Percentiles rank a stretch among this genome's conserved stretches.
Conservation (phyloP, 352 stramenopile genomes). For the Globisporangium megalacanthum region DNA sequence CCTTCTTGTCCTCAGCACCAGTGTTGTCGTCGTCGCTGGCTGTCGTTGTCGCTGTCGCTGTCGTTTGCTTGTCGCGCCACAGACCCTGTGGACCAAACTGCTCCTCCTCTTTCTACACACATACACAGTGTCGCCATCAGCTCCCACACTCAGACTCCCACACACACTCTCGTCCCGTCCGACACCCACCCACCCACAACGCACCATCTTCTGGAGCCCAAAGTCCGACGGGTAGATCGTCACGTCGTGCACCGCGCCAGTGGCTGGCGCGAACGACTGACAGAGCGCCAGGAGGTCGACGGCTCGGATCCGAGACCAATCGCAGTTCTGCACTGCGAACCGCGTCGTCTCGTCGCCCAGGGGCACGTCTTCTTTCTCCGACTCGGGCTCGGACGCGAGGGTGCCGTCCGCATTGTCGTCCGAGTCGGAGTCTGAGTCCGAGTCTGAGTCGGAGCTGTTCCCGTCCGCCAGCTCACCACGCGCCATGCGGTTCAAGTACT, state of each 20-base stretch:
- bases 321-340: conserved; percentile 94
- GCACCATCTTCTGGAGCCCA: conserved; percentile 91
- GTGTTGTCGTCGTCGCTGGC: too few relatives aligned
- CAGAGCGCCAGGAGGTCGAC: conserved; percentile 95
- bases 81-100: conserved; percentile 62
- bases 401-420: conserved; percentile 29
- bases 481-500: conserved; percentile 84
- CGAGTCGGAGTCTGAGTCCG: conserved; percentile 23
- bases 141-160: not conserved
- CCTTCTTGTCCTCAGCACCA: conserved; percentile 2
- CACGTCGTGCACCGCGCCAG: conserved; percentile 87
- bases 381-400: conserved; percentile 27
- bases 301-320: conserved; percentile 95
- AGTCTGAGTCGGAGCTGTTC: conserved; percentile 35
- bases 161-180: too few relatives aligned
- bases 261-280: conserved; percentile 90
- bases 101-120: conserved; percentile 70
- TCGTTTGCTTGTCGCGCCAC: conserved; percentile 43
- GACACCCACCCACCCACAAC: conserved; percentile 7
- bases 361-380: conserved; percentile 71
- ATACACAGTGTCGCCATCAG: not conserved
- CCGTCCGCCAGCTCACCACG: conserved; percentile 55
- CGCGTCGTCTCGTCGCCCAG: conserved; percentile 81
- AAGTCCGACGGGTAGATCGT: conserved; percentile 96
- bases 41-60: not conserved